Evolutionary conservation across 192 early-diverging fungal species (phyloP), one percentile per base, ranked within the genome.

Genomic region (Geosiphon pyriformis): DNA sequence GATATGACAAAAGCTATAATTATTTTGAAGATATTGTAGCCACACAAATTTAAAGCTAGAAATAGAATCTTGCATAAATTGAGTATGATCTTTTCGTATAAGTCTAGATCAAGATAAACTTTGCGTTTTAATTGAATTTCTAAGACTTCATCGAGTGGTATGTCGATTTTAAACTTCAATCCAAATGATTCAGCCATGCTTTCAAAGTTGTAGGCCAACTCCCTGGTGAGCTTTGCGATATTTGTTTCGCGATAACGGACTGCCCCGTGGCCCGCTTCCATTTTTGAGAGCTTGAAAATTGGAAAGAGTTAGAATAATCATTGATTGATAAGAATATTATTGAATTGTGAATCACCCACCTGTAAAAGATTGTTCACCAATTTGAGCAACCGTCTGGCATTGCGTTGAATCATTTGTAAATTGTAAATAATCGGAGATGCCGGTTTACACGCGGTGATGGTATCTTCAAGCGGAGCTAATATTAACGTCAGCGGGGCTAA

Each of bases 91-190:
- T n/a, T n/a, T n/a, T n/a, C n/a, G n/a, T n/a, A n/a, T n/a, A n/a
- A 87, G 42, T 85, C 83, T 17, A 69, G 68, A 55, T 87, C 85
- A 3, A 87, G 66, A 67, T 69, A 87, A 15, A 72, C 29, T 31
- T 50, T 50, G 18, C 25, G n/a, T 32, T 27, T 22, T 15, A 64
- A 7, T 8, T 3, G 10, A 11, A 23, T 49, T 33, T 31, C 12
- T 33, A 64, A 34, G 23, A 22, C 29, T 3, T 52, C 61, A n/a
- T n/a, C n/a, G n/a, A n/a, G n/a, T 1, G 61, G 49, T 51, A 64
- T 64, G 1, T 80, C 77, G 32, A 80, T 72, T 20, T 61, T 60
- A 51, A 65, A 83, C 3, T 80, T 26, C 22, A 86, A 57, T 22
- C n/a, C n/a, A n/a, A n/a, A n/a, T n/a, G n/a, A n/a, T n/a, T n/a